Conservation (phyloP, 495 filamentous ascomycete species). For the Lentithecium fluviatile region DNA sequence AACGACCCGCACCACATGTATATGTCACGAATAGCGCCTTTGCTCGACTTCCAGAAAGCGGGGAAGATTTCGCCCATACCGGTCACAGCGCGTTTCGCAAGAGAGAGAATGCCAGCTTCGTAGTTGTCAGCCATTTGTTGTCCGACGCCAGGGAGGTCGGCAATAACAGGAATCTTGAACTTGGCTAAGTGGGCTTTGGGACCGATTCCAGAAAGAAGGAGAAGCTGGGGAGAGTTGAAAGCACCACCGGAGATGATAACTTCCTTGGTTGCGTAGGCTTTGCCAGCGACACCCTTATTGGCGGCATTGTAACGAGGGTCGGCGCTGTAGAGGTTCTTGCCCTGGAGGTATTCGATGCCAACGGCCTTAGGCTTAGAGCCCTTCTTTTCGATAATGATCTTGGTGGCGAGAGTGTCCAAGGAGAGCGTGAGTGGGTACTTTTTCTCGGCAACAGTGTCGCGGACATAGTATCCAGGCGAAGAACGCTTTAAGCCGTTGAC, state of each 20-base stretch:
- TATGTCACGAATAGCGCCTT: slow-evolving; percentile 24
- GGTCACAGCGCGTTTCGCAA: slow-evolving; percentile 10
- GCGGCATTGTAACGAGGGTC: slow-evolving; percentile 46
- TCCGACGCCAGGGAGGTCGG: slow-evolving; percentile 31
- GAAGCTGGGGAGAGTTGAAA: slow-evolving; percentile 34
- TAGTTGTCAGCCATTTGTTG: slow-evolving; percentile 32
- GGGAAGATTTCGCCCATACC: slow-evolving; percentile 24
- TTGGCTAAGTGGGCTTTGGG: slow-evolving; percentile 23
- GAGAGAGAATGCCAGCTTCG: slow-evolving; percentile 30
- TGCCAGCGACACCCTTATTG: slow-evolving; percentile 12
- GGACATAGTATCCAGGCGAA: slow-evolving; percentile 38
- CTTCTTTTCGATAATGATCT: slow-evolving; percentile 54
- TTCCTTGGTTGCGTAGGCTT: slow-evolving; percentile 26
- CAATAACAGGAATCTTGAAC: slow-evolving; percentile 29
- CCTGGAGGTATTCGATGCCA: slow-evolving; percentile 64
- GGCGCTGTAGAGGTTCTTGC: slow-evolving; percentile 59
- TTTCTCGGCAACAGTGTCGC: slow-evolving; percentile 17
- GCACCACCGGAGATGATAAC: slow-evolving; percentile 32
- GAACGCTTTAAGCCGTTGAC: slow-evolving; percentile 12
- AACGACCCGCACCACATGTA: slow-evolving; percentile 35
- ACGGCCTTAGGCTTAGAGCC: slow-evolving; percentile 52
- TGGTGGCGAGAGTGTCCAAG: slow-evolving; percentile 61
- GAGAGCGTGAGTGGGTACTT: slow-evolving; percentile 61
- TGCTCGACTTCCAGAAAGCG: slow-evolving; percentile 27
- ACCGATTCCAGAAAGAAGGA: slow-evolving; percentile 35